A percentile compares a stretch with the other conserved stretches of the same genome.
Conservation (phyloP, 2,329 filamentous ascomycete species). For the Aphanocladium album region DNA sequence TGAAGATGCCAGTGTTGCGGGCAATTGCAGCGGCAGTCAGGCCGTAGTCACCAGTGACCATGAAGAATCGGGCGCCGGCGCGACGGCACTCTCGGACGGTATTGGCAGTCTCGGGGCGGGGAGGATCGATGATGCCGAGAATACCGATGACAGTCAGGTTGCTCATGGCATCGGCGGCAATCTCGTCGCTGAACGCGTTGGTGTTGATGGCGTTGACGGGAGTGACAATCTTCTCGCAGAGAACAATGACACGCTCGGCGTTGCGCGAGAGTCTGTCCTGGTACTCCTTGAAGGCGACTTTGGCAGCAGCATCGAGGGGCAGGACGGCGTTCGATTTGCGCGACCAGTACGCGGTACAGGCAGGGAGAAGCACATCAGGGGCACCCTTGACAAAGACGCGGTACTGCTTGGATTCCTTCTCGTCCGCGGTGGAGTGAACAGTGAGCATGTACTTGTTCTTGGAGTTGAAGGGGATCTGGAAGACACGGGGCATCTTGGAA, state of each 20-base stretch:
- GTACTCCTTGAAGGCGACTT: constrained; percentile 28
- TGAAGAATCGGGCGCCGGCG: constrained; percentile 41
- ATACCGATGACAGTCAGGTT: constrained; percentile 47
- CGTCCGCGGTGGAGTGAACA: constrained; percentile 24
- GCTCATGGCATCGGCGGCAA: constrained; percentile 33
- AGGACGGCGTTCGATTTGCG: constrained; percentile 24
- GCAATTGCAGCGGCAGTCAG: constrained; percentile 62
- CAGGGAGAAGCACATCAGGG: constrained; percentile 43
- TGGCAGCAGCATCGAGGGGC: constrained; percentile 30
- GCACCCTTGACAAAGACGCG: constrained; percentile 49
- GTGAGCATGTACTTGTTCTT: constrained; percentile 48
- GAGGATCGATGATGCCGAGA: constrained; percentile 45
- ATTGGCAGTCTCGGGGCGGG: constrained; percentile 37
- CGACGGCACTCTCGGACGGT: constrained; percentile 39
- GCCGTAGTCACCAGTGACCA: constrained; percentile 45
- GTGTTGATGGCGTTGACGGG: constrained; percentile 28
- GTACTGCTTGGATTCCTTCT: constrained; percentile 26
- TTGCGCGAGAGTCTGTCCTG: constrained; percentile 37
- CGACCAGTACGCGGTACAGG: constrained; percentile 33
- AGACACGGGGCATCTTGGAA: constrained; percentile 23
- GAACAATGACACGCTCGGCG: constrained; percentile 39
- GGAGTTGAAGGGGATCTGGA: constrained; percentile 45
- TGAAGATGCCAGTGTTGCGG: constrained; percentile 60
- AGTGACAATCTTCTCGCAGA: constrained; percentile 33
- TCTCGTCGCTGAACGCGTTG: constrained; percentile 47